These are phyloP conservation scores for Rubus idaeus DNA, from an alignment of 306 rosid genomes.

Conservation along the genomic window DNA sequence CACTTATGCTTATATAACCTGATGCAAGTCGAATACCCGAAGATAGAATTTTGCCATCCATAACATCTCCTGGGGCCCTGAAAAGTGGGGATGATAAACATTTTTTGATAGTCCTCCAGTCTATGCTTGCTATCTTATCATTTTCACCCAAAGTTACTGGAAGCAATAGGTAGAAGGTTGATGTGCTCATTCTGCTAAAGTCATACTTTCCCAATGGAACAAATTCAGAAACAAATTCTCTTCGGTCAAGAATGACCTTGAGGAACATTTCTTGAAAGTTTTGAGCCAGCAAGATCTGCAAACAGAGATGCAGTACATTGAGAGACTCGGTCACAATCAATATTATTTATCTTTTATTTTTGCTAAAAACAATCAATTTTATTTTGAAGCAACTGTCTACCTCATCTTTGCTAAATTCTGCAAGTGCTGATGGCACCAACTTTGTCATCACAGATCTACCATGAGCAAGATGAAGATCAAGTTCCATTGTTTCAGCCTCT, in stretches of 20 bases:
- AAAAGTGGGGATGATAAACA: constrained; percentile 84
- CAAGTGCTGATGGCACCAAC: constrained; percentile 64
- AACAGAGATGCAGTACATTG: neutral
- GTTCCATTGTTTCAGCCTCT: constrained; percentile 78
- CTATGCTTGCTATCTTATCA: constrained; percentile 49
- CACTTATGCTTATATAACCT: constrained; percentile 55
- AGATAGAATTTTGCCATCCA: constrained; percentile 22
- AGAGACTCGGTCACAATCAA: constrained; percentile 11
- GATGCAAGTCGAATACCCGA: constrained; percentile 50
- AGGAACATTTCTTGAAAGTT: constrained; percentile 93
- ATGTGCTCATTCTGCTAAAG: constrained; percentile 34
- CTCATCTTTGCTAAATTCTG: constrained; percentile 64
- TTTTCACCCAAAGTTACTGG: constrained; percentile 53
- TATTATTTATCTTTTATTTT: no score
- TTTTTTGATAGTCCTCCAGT: constrained; percentile 66
- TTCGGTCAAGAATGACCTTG: constrained; percentile 79
- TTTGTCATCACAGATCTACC: constrained; percentile 75
- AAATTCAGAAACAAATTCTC: constrained; percentile 55
- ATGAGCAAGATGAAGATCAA: constrained; percentile 89
- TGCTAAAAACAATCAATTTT: neutral
- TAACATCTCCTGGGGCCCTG: constrained; percentile 38
- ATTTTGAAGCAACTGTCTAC: constrained; percentile 36
- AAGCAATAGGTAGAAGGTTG: constrained; percentile 82
- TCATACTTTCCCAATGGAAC: constrained; percentile 60
- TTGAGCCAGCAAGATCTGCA: constrained; percentile 76